Evolutionary conservation across 1,284 basidiomycete genomes (phyloP).

Genomic region (Amylostereum areolatum): DNA sequence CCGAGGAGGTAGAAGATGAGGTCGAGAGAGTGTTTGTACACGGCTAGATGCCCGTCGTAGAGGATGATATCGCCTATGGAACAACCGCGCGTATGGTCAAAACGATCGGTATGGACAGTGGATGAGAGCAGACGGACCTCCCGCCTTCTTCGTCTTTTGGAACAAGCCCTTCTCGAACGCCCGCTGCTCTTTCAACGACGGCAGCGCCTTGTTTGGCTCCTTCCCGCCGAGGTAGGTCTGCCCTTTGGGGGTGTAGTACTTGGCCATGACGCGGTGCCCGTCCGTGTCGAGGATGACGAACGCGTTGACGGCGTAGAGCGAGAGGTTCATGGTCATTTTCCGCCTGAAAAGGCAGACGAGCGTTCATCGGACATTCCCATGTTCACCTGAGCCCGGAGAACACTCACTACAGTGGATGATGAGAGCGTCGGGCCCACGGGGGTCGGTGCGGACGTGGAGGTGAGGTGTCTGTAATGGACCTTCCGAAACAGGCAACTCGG

Average conservation of each 20-base stretch:
- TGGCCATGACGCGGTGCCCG: conserved; percentile 90
- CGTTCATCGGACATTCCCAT: too few species aligned
- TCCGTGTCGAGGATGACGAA: conserved; percentile 93
- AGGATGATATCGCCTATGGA: conserved; percentile 87
- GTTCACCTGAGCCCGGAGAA: too few species aligned
- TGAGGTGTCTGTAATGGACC: too few species aligned
- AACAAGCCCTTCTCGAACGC: conserved; percentile 94
- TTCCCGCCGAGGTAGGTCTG: conserved; percentile 30
- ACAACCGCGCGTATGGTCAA: neutral
- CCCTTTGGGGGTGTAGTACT: conserved; percentile 85
- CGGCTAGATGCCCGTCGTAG: conserved; percentile 85
- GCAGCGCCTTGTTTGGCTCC: conserved; percentile 59
- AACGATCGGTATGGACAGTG: too few species aligned
- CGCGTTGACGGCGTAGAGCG: conserved; percentile 80
- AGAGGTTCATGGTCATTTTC: conserved; percentile 84
- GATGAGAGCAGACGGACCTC: conserved; percentile 77
- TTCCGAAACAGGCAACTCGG: too few species aligned
- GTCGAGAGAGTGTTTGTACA: conserved; percentile 93
- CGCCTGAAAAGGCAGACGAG: too few species aligned
- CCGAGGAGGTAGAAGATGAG: conserved; percentile 94
- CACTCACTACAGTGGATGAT: too few species aligned
- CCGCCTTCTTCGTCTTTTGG: conserved; percentile 91
- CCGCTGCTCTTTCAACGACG: conserved; percentile 87
- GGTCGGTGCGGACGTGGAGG: too few species aligned
- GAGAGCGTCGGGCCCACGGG: too few species aligned